Evolutionary conservation across 352 stramenopile species (phyloP).

Genomic region (Phytophthora melonis): DNA sequence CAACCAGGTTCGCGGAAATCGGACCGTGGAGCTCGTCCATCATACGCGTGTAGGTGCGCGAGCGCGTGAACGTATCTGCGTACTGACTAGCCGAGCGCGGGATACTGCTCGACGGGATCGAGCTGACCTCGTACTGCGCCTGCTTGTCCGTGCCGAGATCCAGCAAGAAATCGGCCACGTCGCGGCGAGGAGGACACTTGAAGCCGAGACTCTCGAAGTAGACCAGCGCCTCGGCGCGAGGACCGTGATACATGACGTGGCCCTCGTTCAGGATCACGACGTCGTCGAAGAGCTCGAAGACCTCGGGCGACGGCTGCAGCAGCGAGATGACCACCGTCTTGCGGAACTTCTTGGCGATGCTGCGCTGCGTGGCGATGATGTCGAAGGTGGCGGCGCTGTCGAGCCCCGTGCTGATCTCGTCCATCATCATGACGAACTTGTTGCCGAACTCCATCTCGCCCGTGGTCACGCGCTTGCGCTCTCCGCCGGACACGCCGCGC

Average conservation of each 20-base stretch:
- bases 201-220: slow-evolving; percentile 83
- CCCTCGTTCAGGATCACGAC: slow-evolving; percentile 93
- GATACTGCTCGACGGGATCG: neutral
- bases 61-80: slow-evolving; percentile 28
- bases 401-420: slow-evolving; percentile 78
- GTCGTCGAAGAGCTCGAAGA: slow-evolving; percentile 94
- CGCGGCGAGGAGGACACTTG: slow-evolving; percentile 10
- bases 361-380: slow-evolving; percentile 62
- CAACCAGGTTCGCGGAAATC: slow-evolving; percentile 8
- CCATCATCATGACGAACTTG: slow-evolving; percentile 84
- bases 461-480: too few relatives aligned
- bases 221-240: slow-evolving; percentile 42
- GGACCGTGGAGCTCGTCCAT: slow-evolving; percentile 24
- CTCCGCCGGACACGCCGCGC: too few relatives aligned
- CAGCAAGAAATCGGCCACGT: slow-evolving; percentile 11
- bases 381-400: slow-evolving; percentile 73
- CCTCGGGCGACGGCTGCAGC: slow-evolving; percentile 92
- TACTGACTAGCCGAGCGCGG: slow-evolving; percentile 39
- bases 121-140: slow-evolving; percentile 36
- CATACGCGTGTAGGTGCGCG: slow-evolving; percentile 21
- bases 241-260: slow-evolving; percentile 88
- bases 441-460: slow-evolving; percentile 66
- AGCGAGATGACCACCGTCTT: slow-evolving; percentile 81
- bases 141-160: slow-evolving; percentile 32
- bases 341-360: slow-evolving; percentile 57